Evolutionary conservation across 345 rosid genomes (phyloP), one percentile per base, ranked within the genome.

Genomic region (Garcia nutans): DNA sequence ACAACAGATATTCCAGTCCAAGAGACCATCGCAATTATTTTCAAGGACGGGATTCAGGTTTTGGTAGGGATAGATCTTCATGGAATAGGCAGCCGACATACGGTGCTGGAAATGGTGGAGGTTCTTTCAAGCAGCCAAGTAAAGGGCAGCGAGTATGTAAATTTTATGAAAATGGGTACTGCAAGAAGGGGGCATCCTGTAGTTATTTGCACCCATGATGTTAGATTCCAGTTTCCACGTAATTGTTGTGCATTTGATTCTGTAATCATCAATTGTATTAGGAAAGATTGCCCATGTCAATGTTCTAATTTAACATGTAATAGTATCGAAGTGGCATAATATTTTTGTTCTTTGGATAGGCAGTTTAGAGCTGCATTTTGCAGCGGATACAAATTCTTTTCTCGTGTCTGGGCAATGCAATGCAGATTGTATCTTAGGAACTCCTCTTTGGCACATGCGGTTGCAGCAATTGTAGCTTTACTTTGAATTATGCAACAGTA

Each of bases 101-200:
- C 45, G 72, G 85, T 19, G 87, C 76, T 33, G 91, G 84, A 49
- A 88, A 83, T 72, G 91, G 89, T 84, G 86, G 84, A 4, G 79
- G 85, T 71, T 80, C 89, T 45, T 78, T 71, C 72, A 80, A 87
- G 82, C 80, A 85, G 80, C 82, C 88, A 50, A 86, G 93, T 79
- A 92, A 86, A 89, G 92, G 92, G 85, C 90, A 81, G 76, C 84
- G 89, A 64, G 79, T 88, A 20, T 95, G 97, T 83, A 95, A 95
- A 86, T 93, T 84, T 72, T 73, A 93, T 17, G 94, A 87, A 85
- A 86, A 56, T 62, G 99, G 97, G 65, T 28, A 69, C 50, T 91
- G 97, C 89, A 93, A 83, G 82, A 93, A 76, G 80, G 99, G 97
- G 65, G 89, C 92, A 31, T 85, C 91, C 10, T 93, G 97, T 77